phyloP scores from a whole-genome alignment of 148 eudicot species.

The Chenopodium suecicum region DNA sequence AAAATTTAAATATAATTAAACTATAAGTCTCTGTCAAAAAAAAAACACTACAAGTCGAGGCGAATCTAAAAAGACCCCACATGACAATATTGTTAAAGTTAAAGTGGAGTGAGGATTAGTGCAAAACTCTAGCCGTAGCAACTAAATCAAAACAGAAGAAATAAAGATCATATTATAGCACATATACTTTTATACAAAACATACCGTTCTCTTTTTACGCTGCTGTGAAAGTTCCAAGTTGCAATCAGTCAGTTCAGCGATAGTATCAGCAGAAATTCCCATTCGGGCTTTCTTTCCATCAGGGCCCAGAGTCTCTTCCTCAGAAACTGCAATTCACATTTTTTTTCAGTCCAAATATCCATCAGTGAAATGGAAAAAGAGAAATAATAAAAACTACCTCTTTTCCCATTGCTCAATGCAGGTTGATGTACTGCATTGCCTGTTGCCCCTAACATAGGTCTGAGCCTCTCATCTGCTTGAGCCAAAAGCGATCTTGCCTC shows the following conservation, averaged over 20 bases:
- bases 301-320: conserved; percentile 59
- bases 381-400: conserved; percentile 50
- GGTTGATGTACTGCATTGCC: conserved; percentile 45
- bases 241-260: conserved; percentile 82
- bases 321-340: conserved; percentile 46
- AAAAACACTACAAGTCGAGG: too few species aligned
- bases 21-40: too few species aligned
- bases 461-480: conserved; percentile 72
- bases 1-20: too few species aligned
- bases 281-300: conserved; percentile 62
- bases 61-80: too few species aligned
- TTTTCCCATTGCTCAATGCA: conserved; percentile 80
- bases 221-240: conserved; percentile 85
- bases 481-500: conserved; percentile 81
- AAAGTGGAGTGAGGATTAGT: too few species aligned
- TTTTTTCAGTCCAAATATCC: conserved; percentile 10
- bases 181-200: neutral
- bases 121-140: too few species aligned
- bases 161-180: neutral
- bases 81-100: too few species aligned
- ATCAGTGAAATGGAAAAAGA: neutral
- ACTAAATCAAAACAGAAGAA: too few species aligned
- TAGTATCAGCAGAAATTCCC: conserved; percentile 71
- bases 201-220: conserved; percentile 86
- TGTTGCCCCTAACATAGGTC: conserved; percentile 48